These are phyloP conservation scores for Oryza rufipogon DNA, from an alignment of 176 grass and related monocot species.

Conservation along the genomic window DNA sequence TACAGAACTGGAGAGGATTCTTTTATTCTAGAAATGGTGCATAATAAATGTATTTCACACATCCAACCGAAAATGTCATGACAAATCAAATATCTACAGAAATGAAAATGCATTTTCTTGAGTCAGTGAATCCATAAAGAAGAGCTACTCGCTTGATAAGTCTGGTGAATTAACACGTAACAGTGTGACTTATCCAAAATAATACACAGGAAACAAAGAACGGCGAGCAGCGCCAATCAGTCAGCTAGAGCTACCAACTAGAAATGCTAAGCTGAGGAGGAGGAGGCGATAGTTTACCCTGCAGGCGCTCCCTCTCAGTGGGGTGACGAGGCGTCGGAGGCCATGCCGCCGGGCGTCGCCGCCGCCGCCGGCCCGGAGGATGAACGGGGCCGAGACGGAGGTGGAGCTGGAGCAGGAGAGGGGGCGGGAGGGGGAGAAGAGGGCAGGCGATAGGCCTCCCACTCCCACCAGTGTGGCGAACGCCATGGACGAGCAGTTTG, in stretches of 20 bases:
- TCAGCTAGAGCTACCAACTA: not conserved
- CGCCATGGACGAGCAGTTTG: slow-evolving; percentile 38
- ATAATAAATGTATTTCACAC: not conserved
- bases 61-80: not conserved
- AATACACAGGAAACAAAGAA: not conserved
- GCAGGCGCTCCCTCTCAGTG: not conserved
- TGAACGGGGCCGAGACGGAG: not conserved
- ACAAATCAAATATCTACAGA: not conserved
- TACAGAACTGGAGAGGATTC: not conserved
- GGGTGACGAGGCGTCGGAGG: slow-evolving; percentile 17
- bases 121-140: not conserved
- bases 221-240: not conserved
- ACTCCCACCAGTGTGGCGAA: slow-evolving; percentile 21
- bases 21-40: not conserved
- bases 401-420: not conserved
- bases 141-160: too few species aligned
- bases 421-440: not conserved
- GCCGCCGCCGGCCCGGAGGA: not conserved
- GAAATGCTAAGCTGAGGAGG: not conserved
- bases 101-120: not conserved
- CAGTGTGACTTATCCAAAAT: not conserved
- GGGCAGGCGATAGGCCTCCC: not conserved
- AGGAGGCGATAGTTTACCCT: not conserved
- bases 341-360: not conserved
- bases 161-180: not conserved